These are phyloP conservation scores for Bimuria novae-zelandiae DNA, from an alignment of 2,329 filamentous ascomycete genomes.

Conservation along the genomic window DNA sequence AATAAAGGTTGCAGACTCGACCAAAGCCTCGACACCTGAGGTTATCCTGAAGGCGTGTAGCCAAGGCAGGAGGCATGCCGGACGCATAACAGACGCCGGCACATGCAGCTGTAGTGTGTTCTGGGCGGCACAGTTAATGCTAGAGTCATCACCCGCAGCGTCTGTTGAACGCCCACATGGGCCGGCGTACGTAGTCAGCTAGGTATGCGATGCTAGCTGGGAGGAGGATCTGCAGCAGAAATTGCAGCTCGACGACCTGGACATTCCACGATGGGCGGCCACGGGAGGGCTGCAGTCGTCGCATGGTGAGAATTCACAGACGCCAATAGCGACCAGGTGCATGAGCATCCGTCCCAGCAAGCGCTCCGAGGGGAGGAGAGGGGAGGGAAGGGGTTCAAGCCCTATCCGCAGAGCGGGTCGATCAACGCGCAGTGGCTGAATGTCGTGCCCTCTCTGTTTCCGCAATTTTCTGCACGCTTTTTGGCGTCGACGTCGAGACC, in stretches of 20 bases:
- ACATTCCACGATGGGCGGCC: slow-evolving; percentile 5
- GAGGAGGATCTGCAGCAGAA: slow-evolving; percentile 7
- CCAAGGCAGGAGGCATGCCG: too few relatives aligned
- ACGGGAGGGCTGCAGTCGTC: slow-evolving; percentile 10
- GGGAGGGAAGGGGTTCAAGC: slow-evolving; percentile 27
- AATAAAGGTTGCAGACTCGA: too few relatives aligned
- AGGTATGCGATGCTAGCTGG: too few relatives aligned
- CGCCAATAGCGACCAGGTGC: background rate
- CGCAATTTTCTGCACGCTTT: background rate
- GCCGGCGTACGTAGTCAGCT: slow-evolving; percentile 27
- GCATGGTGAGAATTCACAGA: background rate
- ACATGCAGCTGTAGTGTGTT: slow-evolving; percentile 3
- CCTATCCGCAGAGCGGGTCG: slow-evolving; percentile 39
- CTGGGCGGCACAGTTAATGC: slow-evolving; percentile 28
- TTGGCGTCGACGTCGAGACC: slow-evolving; percentile 2
- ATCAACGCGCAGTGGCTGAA: slow-evolving; percentile 35
- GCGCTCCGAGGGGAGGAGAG: slow-evolving; percentile 6
- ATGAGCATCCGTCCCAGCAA: background rate
- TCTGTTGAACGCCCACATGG: slow-evolving; percentile 19
- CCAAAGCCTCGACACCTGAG: too few relatives aligned
- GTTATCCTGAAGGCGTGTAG: too few relatives aligned
- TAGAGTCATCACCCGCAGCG: slow-evolving; percentile 27
- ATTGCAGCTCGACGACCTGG: slow-evolving; percentile 17
- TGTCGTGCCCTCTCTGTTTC: slow-evolving; percentile 6
- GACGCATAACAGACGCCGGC: background rate